These are phyloP conservation scores for Lasiosphaeria miniovina DNA, from an alignment of 495 filamentous ascomycete genomes.

Conservation along the genomic window DNA sequence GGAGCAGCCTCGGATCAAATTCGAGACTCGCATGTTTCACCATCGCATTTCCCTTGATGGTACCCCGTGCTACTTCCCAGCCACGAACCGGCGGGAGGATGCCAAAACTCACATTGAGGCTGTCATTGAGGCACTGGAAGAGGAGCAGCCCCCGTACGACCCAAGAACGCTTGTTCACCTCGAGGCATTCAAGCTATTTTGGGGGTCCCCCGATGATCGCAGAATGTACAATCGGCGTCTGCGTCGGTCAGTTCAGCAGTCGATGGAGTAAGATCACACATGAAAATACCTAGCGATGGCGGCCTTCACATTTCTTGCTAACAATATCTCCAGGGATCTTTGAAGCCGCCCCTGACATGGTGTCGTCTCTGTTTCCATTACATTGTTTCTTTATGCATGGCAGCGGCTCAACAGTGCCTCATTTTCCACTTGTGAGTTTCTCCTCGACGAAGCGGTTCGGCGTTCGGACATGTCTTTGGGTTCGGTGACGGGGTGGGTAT, in stretches of 20 bases:
- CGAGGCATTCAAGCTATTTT: slow-evolving; percentile 83
- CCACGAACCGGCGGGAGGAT: slow-evolving; percentile 62
- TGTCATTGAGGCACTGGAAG: slow-evolving; percentile 79
- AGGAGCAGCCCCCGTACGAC: slow-evolving; percentile 84
- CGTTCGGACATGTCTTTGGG: slow-evolving; percentile 11
- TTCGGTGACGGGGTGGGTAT: slow-evolving; percentile 3
- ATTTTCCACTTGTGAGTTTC: background rate
- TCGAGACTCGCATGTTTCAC: slow-evolving; percentile 82
- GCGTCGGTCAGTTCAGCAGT: slow-evolving; percentile 57
- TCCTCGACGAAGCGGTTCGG: slow-evolving; percentile 5
- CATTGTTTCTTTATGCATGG: background rate
- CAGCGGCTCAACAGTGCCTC: background rate
- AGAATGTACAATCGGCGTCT: slow-evolving; percentile 81
- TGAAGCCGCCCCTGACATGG: background rate
- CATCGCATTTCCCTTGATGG: slow-evolving; percentile 79
- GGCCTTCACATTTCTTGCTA: background rate
- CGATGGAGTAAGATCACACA: slow-evolving; percentile 44
- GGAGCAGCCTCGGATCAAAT: slow-evolving; percentile 82
- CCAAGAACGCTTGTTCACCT: slow-evolving; percentile 84
- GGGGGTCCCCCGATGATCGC: slow-evolving; percentile 75
- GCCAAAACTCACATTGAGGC: slow-evolving; percentile 81
- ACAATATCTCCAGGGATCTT: background rate
- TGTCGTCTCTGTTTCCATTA: background rate
- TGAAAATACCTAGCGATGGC: background rate
- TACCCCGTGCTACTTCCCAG: slow-evolving; percentile 78